phyloP scores from a whole-genome alignment of 495 filamentous ascomycete genomes.

The Aspergillus bridgeri region DNA sequence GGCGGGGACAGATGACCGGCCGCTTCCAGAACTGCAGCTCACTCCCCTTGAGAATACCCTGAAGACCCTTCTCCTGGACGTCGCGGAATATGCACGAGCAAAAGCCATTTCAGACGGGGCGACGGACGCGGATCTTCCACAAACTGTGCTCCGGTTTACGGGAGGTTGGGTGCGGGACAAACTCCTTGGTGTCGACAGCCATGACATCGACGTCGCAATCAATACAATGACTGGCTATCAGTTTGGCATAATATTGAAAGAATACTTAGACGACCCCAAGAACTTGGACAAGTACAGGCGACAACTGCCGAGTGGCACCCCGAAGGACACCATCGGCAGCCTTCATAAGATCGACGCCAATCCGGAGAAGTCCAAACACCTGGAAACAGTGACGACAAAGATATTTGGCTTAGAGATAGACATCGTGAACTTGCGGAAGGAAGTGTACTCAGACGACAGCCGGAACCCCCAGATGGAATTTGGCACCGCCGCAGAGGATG shows the following conservation, averaged over 20 bases:
- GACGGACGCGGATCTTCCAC: constrained; percentile 17
- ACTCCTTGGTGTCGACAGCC: constrained; percentile 71
- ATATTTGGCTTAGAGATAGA: constrained; percentile 89
- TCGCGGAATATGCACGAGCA: constrained; percentile 63
- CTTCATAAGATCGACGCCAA: constrained; percentile 81
- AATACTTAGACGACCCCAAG: constrained; percentile 52
- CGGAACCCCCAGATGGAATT: constrained; percentile 92
- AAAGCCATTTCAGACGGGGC: constrained; percentile 42
- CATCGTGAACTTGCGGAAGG: constrained; percentile 89
- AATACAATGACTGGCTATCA: constrained; percentile 89
- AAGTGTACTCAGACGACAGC: constrained; percentile 81
- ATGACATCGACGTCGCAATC: constrained; percentile 95
- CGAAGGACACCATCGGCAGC: constrained; percentile 42
- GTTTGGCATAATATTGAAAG: constrained; percentile 65
- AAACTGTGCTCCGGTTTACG: constrained; percentile 71
- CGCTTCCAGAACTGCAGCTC: constrained; percentile 50
- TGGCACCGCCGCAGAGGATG: constrained; percentile 87
- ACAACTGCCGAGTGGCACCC: constrained; percentile 22
- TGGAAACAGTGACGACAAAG: constrained; percentile 85
- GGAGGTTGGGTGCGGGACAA: constrained; percentile 99
- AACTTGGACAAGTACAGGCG: constrained; percentile 53
- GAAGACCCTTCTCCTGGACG: constrained; percentile 68
- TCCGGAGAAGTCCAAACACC: constrained; percentile 95
- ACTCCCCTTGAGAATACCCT: constrained; percentile 66
- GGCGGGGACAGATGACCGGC: constrained; percentile 13